Base-by-base conservation (phyloP, 495 filamentous ascomycete species). In the Podospora didyma region DNA sequence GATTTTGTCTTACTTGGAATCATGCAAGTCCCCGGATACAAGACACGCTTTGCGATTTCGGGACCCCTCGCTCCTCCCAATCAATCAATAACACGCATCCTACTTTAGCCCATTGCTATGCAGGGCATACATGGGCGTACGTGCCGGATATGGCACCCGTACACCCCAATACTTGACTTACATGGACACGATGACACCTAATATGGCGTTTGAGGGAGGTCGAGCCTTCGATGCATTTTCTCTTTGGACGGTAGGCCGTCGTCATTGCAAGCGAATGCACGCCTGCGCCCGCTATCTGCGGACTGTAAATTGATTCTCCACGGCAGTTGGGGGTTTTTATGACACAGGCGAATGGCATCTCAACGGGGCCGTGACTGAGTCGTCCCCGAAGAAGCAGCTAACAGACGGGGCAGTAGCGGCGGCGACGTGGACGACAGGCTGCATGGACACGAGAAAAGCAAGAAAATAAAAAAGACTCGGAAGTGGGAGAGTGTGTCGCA, bases 141-240 rank as follows among this genome's bases (percentile, higher is more conserved):
- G 51, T 61, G 41, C 59, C 63, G 66, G 63, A 63, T 61, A 59
- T 59, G 56, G 61, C 61, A 61, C 59, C 66, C 63, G 66, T 48
- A 42, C 19, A 45, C 28, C 26, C 45, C 53, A 60, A 47, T 39
- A 44, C 19, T 54, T 39, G 45, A 52, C 22, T 42, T 54, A 51
- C 49, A 55, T 56, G 53, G 46, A 51, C 16, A 44, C 65, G 47
- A 59, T 62, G 47, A 56, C 56, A 63, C 62, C 53, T 41, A 26
- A 21, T 49, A 51, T 44, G 46, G 48, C 52, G 44, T 54, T 28
- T 37, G 46, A 21, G 14, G 10, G 6, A 31, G 16, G 12, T 6
- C 12, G 17, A 1, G 12, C 20, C 20, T 9, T 22, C 20, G 34
- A 34, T 17, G 47, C 19, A 31, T 31, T 31, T 31, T 31, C 26